phyloP scores from a whole-genome alignment of 2,329 filamentous ascomycete genomes.

The Ascochyta rabiei region DNA sequence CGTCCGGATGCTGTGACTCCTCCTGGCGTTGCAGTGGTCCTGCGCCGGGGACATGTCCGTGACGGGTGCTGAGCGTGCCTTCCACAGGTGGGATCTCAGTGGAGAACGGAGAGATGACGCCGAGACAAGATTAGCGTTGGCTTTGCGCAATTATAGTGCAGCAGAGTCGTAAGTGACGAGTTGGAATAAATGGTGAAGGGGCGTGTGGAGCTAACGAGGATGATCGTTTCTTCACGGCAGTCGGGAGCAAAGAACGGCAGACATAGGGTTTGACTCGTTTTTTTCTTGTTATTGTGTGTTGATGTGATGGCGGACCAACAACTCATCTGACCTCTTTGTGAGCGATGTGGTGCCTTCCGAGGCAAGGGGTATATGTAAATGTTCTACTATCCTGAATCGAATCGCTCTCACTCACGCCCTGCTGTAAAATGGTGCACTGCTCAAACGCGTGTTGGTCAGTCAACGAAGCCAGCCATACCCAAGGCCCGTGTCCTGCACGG shows the following conservation, averaged over 20 bases:
- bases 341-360: constrained; percentile 35
- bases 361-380: constrained; percentile 40
- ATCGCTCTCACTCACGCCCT: constrained; percentile 38
- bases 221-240: constrained; percentile 3
- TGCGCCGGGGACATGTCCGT: constrained; percentile 11
- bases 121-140: constrained; percentile 7
- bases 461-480: constrained; percentile 48
- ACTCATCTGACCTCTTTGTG: constrained; percentile 32
- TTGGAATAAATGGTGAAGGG: background rate
- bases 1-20: constrained; percentile 14
- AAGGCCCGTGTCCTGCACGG: constrained; percentile 47
- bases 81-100: constrained; percentile 2
- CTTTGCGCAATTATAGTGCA: constrained; percentile 6
- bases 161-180: background rate
- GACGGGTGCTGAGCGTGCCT: background rate
- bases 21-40: background rate
- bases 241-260: background rate
- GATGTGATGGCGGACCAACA: constrained; percentile 3
- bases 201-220: constrained; percentile 2
- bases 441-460: constrained; percentile 14
- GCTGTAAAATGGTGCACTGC: constrained; percentile 35
- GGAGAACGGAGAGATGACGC: constrained; percentile 11
- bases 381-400: constrained; percentile 18
- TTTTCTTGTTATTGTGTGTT: background rate
- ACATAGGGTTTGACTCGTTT: background rate